These are phyloP conservation scores for Ajuga reptans DNA, from an alignment of 305 asterid genomes.

Conservation along the genomic window DNA sequence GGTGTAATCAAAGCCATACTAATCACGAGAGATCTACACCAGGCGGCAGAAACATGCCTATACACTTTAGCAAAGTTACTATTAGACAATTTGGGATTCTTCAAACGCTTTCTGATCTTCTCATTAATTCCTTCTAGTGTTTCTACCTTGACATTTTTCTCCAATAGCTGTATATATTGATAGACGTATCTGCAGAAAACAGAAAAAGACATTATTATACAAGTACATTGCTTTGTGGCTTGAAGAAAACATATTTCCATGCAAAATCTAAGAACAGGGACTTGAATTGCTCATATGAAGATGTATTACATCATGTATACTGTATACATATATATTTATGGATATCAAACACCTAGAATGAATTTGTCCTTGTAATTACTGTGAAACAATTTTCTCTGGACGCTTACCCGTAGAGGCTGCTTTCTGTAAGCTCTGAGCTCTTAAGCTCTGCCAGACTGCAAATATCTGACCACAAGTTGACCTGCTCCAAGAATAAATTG, in stretches of 20 bases:
- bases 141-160: slow-evolving; percentile 71
- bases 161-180: slow-evolving; percentile 67
- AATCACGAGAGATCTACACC: slow-evolving; percentile 95
- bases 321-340: too few relatives aligned
- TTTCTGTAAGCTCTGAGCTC: slow-evolving; percentile 70
- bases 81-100: slow-evolving; percentile 90
- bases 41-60: slow-evolving; percentile 83
- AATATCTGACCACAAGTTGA: slow-evolving; percentile 81
- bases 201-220: neutral
- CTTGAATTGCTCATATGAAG: neutral
- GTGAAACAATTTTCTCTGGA: neutral
- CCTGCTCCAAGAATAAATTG: slow-evolving; percentile 80
- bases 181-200: slow-evolving; percentile 57
- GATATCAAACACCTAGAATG: neutral
- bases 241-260: neutral
- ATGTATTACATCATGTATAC: too few relatives aligned
- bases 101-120: slow-evolving; percentile 88
- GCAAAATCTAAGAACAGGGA: neutral
- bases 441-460: slow-evolving; percentile 77
- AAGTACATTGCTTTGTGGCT: slow-evolving; percentile 9
- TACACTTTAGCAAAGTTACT: slow-evolving; percentile 68
- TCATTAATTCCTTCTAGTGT: slow-evolving; percentile 86
- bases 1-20: slow-evolving; percentile 91
- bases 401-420: slow-evolving; percentile 64
- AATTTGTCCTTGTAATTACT: neutral